Evolutionary conservation across 768 basidiomycete genomes (phyloP).

Genomic region (Dentipellis sp.): DNA sequence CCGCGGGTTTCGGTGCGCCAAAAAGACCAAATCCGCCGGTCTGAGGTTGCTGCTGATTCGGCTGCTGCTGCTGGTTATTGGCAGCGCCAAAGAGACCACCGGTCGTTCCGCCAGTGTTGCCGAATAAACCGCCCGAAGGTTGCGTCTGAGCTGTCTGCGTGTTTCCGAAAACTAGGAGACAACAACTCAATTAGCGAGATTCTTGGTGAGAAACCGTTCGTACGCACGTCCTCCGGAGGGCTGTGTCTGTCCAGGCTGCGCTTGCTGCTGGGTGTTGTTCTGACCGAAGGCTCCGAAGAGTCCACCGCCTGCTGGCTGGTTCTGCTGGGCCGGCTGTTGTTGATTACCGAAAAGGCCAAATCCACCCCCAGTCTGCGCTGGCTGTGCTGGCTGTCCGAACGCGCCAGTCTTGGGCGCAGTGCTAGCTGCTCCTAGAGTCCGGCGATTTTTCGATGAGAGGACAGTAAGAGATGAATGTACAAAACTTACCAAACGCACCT

Average conservation of each 20-base stretch:
- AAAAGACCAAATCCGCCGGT: slow-evolving; percentile 20
- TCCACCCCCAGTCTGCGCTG: slow-evolving; percentile 4
- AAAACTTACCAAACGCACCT: slow-evolving; percentile 19
- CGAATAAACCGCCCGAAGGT: slow-evolving; percentile 8
- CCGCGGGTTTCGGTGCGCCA: slow-evolving; percentile 22
- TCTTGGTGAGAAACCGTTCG: neutral
- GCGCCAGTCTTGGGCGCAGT: slow-evolving; percentile 18
- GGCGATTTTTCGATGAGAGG: neutral
- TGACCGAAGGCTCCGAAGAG: slow-evolving; percentile 12
- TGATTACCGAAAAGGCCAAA: slow-evolving; percentile 23
- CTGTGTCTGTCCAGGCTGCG: slow-evolving; percentile 21
- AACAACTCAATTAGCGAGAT: neutral
- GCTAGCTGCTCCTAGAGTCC: slow-evolving; percentile 3
- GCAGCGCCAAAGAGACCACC: slow-evolving; percentile 11
- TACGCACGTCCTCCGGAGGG: slow-evolving; percentile 6
- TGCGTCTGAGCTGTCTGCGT: neutral
- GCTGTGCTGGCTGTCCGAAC: slow-evolving; percentile 11
- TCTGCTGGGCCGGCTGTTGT: slow-evolving; percentile 19
- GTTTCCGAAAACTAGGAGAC: neutral
- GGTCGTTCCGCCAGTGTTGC: slow-evolving; percentile 2
- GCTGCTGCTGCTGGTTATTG: slow-evolving; percentile 6
- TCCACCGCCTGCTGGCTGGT: slow-evolving; percentile 10
- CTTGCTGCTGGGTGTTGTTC: slow-evolving; percentile 27
- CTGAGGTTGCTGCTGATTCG: slow-evolving; percentile 10
- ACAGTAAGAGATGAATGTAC: neutral